Evolutionary conservation across 192 early-diverging fungal genomes (phyloP).

Genomic region (Chytriomyces sp.): DNA sequence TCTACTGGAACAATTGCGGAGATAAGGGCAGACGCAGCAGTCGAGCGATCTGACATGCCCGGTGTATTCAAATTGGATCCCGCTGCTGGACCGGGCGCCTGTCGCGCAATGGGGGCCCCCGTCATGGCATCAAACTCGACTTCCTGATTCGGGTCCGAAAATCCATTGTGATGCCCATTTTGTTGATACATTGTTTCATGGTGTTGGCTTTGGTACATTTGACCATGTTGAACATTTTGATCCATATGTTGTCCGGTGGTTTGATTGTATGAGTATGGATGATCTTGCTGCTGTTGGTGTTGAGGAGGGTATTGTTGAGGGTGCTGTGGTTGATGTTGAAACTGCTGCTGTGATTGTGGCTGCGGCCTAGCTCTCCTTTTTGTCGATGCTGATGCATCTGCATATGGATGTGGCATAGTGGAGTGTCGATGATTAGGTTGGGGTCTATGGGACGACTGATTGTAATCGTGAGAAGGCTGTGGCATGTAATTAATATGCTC

Average conservation of each 20-base stretch:
- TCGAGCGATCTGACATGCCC: background rate
- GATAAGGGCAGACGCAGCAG: conserved; percentile 18
- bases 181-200: conserved; percentile 19
- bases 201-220: conserved; percentile 2
- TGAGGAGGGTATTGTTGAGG: background rate
- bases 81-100: background rate
- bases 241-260: background rate
- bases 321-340: background rate
- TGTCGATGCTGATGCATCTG: background rate
- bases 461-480: conserved; percentile 4
- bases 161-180: background rate
- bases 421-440: conserved; percentile 14
- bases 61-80: background rate
- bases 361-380: background rate
- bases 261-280: background rate
- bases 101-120: conserved; percentile 12
- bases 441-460: conserved; percentile 22
- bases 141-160: background rate
- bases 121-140: conserved; percentile 27
- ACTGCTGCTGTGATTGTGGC: conserved; percentile 5
- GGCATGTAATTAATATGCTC: background rate
- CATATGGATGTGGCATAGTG: conserved; percentile 12
- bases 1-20: conserved; percentile 24
- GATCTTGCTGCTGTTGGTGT: conserved; percentile 12
- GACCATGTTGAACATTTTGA: conserved; percentile 1